A percentile compares a stretch with the other conserved stretches of the same genome.
phyloP scores from a whole-genome alignment of 176 grass and related monocot genomes.

The Juncus effusus region DNA sequence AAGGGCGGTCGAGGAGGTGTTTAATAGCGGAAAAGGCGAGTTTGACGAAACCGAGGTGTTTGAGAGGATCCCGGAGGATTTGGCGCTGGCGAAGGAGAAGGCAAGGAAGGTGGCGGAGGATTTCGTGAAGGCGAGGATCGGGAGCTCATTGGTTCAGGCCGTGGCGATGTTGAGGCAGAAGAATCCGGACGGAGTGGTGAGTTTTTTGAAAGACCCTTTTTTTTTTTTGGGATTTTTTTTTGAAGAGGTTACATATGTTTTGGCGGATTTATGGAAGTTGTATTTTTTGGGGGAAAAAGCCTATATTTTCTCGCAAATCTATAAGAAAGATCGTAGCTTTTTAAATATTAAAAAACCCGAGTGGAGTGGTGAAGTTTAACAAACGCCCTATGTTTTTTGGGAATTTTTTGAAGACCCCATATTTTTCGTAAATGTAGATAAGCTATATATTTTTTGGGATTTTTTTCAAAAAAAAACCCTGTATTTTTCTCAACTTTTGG shows the following conservation, averaged over 20 bases:
- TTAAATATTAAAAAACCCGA: too few relatives aligned
- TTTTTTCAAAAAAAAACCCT: too few relatives aligned
- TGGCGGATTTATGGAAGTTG: neutral
- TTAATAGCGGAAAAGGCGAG: conserved; percentile 79
- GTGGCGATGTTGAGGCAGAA: conserved; percentile 71
- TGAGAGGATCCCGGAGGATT: conserved; percentile 69
- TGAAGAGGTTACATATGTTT: too few relatives aligned
- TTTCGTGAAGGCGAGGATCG: conserved; percentile 67
- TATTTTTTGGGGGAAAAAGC: neutral
- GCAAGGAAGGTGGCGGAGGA: conserved; percentile 64
- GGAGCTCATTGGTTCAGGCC: conserved; percentile 74
- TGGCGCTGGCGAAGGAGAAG: conserved; percentile 73
- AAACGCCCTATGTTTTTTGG: too few relatives aligned
- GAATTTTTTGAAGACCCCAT: too few relatives aligned
- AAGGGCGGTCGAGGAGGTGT: conserved; percentile 70
- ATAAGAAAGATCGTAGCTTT: too few relatives aligned
- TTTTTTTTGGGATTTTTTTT: too few relatives aligned
- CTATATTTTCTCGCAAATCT: too few relatives aligned
- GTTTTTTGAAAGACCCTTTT: conserved; percentile 8
- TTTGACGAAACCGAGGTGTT: conserved; percentile 82
- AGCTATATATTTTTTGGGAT: too few relatives aligned
- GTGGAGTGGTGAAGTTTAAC: too few relatives aligned
- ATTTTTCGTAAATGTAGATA: too few relatives aligned
- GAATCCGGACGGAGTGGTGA: conserved; percentile 79
- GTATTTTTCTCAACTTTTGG: too few relatives aligned